A percentile compares a stretch with the other conserved stretches of the same genome.
phyloP scores from a whole-genome alignment of 1,139 yeast genomes.

The Trichomonascaceae sp. region DNA sequence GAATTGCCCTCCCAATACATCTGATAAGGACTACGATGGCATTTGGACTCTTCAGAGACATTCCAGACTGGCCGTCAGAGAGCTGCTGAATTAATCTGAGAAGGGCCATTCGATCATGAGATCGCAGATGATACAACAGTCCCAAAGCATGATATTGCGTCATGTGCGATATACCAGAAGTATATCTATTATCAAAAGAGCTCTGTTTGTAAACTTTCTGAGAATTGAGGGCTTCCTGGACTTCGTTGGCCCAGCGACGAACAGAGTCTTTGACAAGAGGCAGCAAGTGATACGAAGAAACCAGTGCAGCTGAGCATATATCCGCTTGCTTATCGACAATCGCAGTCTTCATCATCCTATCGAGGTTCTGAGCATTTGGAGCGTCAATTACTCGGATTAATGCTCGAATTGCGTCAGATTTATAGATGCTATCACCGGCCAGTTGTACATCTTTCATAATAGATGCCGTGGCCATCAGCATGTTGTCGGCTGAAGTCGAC shows the following conservation, averaged over 20 bases:
- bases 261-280: slow-evolving; percentile 90
- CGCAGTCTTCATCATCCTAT: slow-evolving; percentile 85
- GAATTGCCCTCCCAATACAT: slow-evolving; percentile 68
- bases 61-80: slow-evolving; percentile 39
- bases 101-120: slow-evolving; percentile 90
- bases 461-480: slow-evolving; percentile 94
- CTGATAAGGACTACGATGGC: slow-evolving; percentile 85
- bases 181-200: slow-evolving; percentile 27
- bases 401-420: slow-evolving; percentile 93
- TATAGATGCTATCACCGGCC: slow-evolving; percentile 74
- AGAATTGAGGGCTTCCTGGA: slow-evolving; percentile 76
- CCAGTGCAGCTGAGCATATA: slow-evolving; percentile 87
- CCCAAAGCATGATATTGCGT: slow-evolving; percentile 96
- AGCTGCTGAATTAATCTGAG: slow-evolving; percentile 84
- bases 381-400: slow-evolving; percentile 85
- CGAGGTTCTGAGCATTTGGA: slow-evolving; percentile 89
- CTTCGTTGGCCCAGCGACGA: slow-evolving; percentile 88
- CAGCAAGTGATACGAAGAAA: slow-evolving; percentile 80
- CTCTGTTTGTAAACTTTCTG: slow-evolving; percentile 56
- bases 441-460: slow-evolving; percentile 94
- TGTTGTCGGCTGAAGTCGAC: slow-evolving; percentile 78
- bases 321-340: slow-evolving; percentile 87
- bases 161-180: slow-evolving; percentile 55
- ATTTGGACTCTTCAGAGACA: slow-evolving; percentile 38
- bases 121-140: slow-evolving; percentile 76